phyloP scores from a whole-genome alignment of 2,329 filamentous ascomycete species.

The Fusarium tricinctum region DNA sequence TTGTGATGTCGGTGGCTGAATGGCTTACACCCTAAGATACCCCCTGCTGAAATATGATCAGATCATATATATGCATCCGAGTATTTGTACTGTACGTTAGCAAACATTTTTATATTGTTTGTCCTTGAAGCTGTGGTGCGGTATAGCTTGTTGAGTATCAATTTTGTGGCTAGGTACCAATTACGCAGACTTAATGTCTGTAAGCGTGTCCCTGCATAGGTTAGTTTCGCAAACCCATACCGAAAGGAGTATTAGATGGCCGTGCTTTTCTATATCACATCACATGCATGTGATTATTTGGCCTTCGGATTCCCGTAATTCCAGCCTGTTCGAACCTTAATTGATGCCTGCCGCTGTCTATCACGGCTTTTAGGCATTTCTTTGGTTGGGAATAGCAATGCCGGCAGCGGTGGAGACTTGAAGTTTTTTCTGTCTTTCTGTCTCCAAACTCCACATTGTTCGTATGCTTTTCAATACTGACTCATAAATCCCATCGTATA shows the following conservation, averaged over 20 bases:
- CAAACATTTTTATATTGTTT: neutral
- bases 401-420: no score
- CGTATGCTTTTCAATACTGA: no score
- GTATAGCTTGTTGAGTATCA: neutral
- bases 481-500: no score
- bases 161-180: neutral
- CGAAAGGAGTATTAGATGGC: neutral
- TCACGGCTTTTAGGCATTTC: neutral
- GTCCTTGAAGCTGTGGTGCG: neutral
- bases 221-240: neutral
- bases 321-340: no score
- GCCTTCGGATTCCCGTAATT: neutral
- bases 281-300: neutral
- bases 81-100: neutral
- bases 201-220: neutral
- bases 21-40: constrained; percentile 3
- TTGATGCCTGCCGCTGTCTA: neutral
- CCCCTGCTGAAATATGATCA: neutral
- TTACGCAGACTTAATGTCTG: neutral
- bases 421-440: no score
- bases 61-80: neutral
- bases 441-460: no score
- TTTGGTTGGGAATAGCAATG: neutral
- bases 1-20: constrained; percentile 14
- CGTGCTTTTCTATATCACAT: neutral